Percentiles rank a stretch among this genome's conserved stretches.
These are phyloP conservation scores for Lactarius akahatsu DNA, from an alignment of 768 basidiomycete genomes.

Conservation along the genomic window DNA sequence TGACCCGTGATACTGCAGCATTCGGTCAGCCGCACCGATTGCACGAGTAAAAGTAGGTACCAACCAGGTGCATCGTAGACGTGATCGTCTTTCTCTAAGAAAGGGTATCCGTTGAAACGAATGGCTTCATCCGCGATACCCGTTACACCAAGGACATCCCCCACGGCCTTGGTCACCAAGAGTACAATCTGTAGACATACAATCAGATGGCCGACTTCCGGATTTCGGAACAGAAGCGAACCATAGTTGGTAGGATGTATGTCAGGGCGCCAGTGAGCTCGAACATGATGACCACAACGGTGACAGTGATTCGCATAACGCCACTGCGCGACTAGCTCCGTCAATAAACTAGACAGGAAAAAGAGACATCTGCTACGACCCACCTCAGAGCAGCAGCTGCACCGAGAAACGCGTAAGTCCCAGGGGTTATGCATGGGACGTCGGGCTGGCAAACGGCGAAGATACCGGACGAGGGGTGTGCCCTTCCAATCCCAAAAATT, in stretches of 20 bases:
- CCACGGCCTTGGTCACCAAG: conserved; percentile 94
- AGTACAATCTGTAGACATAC: conserved; percentile 76
- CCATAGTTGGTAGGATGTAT: conserved; percentile 98
- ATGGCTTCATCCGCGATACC: conserved; percentile 99
- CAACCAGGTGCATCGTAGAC: conserved; percentile 87
- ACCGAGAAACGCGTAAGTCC: conserved; percentile 96
- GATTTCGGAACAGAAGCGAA: conserved; percentile 37
- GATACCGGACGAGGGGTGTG: conserved; percentile 80
- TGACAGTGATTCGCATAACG: conserved; percentile 95
- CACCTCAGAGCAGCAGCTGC: conserved; percentile 94
- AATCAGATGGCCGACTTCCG: conserved; percentile 24
- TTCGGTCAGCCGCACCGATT: conserved; percentile 15
- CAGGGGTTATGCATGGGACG: conserved; percentile 95
- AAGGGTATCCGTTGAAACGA: conserved; percentile 94
- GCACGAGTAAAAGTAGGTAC: conserved; percentile 31
- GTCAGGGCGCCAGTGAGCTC: conserved; percentile 96
- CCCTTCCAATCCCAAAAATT: conserved; percentile 44
- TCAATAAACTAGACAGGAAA: background rate
- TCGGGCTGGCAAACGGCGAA: conserved; percentile 91
- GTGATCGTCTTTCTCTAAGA: conserved; percentile 94
- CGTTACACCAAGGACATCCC: conserved; percentile 87
- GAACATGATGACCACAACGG: conserved; percentile 99
- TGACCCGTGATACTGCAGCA: conserved; percentile 76
- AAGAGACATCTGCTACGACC: conserved; percentile 25
- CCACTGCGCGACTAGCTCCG: conserved; percentile 53